phyloP scores from a whole-genome alignment of 2,329 filamentous ascomycete genomes.

The Stemphylium beticola region DNA sequence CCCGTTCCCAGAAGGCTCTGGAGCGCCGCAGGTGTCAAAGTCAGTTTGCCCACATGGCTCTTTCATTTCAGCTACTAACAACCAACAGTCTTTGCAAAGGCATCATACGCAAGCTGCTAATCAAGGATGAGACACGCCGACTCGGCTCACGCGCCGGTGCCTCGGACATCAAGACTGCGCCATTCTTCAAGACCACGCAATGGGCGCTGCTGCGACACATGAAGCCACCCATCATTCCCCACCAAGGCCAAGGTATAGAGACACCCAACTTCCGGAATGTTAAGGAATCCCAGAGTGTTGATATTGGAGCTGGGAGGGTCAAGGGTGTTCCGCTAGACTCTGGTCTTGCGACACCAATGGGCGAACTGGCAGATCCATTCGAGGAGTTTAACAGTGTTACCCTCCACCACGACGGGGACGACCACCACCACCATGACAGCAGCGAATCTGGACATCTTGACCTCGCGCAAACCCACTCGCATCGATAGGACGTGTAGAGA shows the following conservation, averaged over 20 bases:
- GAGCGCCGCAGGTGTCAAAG: constrained; percentile 87
- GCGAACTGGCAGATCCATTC: constrained; percentile 85
- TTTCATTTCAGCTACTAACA: constrained; percentile 38
- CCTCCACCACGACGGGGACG: constrained; percentile 92
- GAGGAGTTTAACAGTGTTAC: constrained; percentile 99
- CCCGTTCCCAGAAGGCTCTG: constrained; percentile 88
- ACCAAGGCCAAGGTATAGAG: constrained; percentile 87
- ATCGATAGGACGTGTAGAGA: constrained; percentile 22
- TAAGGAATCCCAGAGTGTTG: constrained; percentile 95
- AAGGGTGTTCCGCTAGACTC: constrained; percentile 89
- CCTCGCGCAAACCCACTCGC: constrained; percentile 29
- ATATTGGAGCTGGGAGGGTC: constrained; percentile 64
- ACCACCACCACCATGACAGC: constrained; percentile 58
- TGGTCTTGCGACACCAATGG: constrained; percentile 82
- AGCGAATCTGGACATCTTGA: constrained; percentile 29
- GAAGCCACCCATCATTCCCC: constrained; percentile 96
- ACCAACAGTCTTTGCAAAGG: constrained; percentile 84
- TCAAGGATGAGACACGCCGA: constrained; percentile 95
- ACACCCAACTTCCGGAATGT: constrained; percentile 98
- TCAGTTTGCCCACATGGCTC: constrained; percentile 60
- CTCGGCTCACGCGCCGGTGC: constrained; percentile 93
- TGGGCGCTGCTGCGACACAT: constrained; percentile 97
- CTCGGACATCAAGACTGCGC: constrained; percentile 93
- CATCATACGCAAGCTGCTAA: constrained; percentile 91
- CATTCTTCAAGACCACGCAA: constrained; percentile 94